Evolutionary conservation across 441 rosid genomes (phyloP), one percentile per base, ranked within the genome.

Genomic region (Populus tomentosa): DNA sequence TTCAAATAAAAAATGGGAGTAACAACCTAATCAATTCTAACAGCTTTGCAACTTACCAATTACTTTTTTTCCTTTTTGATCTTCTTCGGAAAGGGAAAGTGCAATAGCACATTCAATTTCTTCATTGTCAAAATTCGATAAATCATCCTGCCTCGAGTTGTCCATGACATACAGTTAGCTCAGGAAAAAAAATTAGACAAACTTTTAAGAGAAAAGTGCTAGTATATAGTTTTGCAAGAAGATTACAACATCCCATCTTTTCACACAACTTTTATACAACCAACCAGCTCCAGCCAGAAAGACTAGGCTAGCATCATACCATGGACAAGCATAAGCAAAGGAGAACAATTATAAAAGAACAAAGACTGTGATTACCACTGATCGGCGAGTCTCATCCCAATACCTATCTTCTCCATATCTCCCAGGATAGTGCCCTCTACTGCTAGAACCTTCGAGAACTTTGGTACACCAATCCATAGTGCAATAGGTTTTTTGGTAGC

Each of bases 381-480:
- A 90, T 73, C 16, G 81, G 70, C 80, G 93, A 74, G 92, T 89
- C 79, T 82, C 86, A 1, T 85, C 94, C 87, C 85, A 79, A 63
- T 59, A 80, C 65, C 81, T 82, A 77, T 87, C 86, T 38, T 84
- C 30, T 28, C 30, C 83, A 77, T 75, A 83, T 82, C 77, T 86
- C 80, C 89, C 88, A 66, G 85, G 86, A 80, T 80, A 75, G 33
- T 85, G 91, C 56, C 89, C 88, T 30, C 80, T 88, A 79, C 81
- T 73, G 72, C 88, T 85, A 74, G 97, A 88, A 28, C 92, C 91
- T 66, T 91, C 86, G 50, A 93, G 82, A 84, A 90, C 82, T 70
- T 88, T 88, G 65, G 87, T 88, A 68, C 90, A 87, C 98, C 98
- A 93, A 69, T 87, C 98, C 96, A 93, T 91, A 66, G 63, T 70